These are phyloP conservation scores for Parastagonospora avenae DNA, from an alignment of 2,329 filamentous ascomycete species.

Conservation along the genomic window DNA sequence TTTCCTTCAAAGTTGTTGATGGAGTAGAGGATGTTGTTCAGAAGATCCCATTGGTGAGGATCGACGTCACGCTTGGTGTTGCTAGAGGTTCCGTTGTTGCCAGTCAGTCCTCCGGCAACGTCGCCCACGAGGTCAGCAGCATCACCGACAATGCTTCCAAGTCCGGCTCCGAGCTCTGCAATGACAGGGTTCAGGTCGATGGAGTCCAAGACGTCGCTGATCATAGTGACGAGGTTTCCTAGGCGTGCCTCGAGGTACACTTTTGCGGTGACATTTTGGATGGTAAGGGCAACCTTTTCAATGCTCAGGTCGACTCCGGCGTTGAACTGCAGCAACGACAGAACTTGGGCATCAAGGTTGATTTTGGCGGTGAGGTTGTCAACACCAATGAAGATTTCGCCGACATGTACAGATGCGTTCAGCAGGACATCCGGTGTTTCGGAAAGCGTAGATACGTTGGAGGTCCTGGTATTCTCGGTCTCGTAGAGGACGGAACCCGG, in stretches of 20 bases:
- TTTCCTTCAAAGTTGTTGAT: slow-evolving; percentile 65
- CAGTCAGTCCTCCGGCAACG: slow-evolving; percentile 11
- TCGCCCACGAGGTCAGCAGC: slow-evolving; percentile 5
- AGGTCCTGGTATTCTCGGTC: slow-evolving; percentile 56
- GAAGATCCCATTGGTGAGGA: slow-evolving; percentile 53
- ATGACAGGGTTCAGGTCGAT: slow-evolving; percentile 67
- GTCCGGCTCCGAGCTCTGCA: slow-evolving; percentile 52
- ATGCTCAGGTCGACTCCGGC: slow-evolving; percentile 65
- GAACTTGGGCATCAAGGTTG: slow-evolving; percentile 64
- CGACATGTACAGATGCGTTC: slow-evolving; percentile 63
- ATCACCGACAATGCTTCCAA: slow-evolving; percentile 7
- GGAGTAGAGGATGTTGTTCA: slow-evolving; percentile 65
- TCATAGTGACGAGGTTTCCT: slow-evolving; percentile 64
- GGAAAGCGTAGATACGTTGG: slow-evolving; percentile 48
- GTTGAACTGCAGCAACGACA: slow-evolving; percentile 64
- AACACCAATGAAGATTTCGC: slow-evolving; percentile 64
- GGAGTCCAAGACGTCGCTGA: slow-evolving; percentile 62
- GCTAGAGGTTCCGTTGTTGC: slow-evolving; percentile 11
- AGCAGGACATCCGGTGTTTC: slow-evolving; percentile 64
- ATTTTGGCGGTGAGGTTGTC: slow-evolving; percentile 65
- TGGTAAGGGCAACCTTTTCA: slow-evolving; percentile 61
- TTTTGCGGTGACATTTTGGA: slow-evolving; percentile 64
- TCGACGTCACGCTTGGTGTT: slow-evolving; percentile 37
- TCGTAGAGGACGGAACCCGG: slow-evolving; percentile 59
- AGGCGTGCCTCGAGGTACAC: slow-evolving; percentile 65